Percentiles rank a stretch among this genome's conserved stretches.
Evolutionary conservation across 306 rosid species (phyloP).

Genomic region (Gillenia trifoliata): DNA sequence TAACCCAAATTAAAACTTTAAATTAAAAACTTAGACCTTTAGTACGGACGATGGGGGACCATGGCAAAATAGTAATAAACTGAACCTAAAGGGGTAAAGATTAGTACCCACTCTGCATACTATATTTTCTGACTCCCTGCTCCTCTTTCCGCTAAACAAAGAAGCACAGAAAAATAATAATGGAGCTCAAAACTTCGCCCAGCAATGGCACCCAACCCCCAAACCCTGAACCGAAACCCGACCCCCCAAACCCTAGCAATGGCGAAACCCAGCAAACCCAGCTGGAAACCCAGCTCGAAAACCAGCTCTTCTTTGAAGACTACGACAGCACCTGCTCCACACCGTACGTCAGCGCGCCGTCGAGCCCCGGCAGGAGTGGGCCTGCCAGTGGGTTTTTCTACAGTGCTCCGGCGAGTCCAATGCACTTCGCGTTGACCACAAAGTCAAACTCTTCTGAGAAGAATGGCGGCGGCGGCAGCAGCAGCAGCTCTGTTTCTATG

Average conservation of each 20-base stretch:
- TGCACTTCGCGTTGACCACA: slow-evolving; percentile 64
- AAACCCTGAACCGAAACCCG: slow-evolving; percentile 6
- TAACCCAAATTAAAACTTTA: not conserved
- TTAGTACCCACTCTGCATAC: not conserved
- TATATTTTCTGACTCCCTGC: slow-evolving; percentile 9
- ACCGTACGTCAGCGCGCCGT: slow-evolving; percentile 92
- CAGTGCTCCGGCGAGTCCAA: slow-evolving; percentile 96
- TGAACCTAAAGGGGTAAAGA: not conserved
- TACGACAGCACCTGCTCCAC: slow-evolving; percentile 82
- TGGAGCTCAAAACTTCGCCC: slow-evolving; percentile 44
- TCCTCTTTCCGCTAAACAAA: not conserved
- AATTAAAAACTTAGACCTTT: not conserved
- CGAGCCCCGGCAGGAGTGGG: slow-evolving; percentile 74
- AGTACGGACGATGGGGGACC: not conserved
- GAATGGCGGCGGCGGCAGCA: not conserved
- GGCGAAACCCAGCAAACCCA: slow-evolving; percentile 20
- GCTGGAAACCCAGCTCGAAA: slow-evolving; percentile 1
- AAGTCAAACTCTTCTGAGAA: slow-evolving; percentile 4
- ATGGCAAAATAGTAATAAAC: slow-evolving; percentile 3
- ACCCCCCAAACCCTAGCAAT: slow-evolving; percentile 25
- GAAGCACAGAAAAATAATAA: slow-evolving; percentile 8
- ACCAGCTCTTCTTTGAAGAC: slow-evolving; percentile 43
- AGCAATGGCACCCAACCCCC: slow-evolving; percentile 16
- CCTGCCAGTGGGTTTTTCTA: slow-evolving; percentile 60
- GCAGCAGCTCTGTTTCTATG: slow-evolving; percentile 24